phyloP scores from a whole-genome alignment of 352 stramenopile genomes.

The Phytophthora idaei region DNA sequence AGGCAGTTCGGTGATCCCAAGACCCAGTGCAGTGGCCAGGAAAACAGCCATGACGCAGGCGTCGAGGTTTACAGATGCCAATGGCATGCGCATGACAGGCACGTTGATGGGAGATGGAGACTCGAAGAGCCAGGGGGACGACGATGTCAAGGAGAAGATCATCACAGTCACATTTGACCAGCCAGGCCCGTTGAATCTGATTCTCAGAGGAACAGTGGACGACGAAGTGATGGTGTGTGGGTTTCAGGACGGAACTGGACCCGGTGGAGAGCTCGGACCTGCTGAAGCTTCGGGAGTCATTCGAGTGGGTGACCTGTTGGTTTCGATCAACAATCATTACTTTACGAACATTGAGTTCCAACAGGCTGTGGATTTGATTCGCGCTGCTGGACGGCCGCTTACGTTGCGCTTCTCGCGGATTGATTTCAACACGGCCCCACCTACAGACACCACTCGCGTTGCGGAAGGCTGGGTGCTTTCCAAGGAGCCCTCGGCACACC shows the following conservation, averaged over 20 bases:
- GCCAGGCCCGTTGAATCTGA: slow-evolving; percentile 67
- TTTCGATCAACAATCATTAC: slow-evolving; percentile 88
- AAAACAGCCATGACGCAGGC: slow-evolving; percentile 71
- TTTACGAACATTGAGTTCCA: slow-evolving; percentile 89
- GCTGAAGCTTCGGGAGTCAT: slow-evolving; percentile 80
- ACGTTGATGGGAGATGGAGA: slow-evolving; percentile 49
- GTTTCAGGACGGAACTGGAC: slow-evolving; percentile 54
- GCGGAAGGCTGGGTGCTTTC: slow-evolving; percentile 87
- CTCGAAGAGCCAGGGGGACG: slow-evolving; percentile 58
- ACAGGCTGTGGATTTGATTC: slow-evolving; percentile 78
- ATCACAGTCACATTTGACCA: slow-evolving; percentile 90
- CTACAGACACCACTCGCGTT: slow-evolving; percentile 47
- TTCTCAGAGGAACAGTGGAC: slow-evolving; percentile 84
- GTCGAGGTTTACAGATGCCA: slow-evolving; percentile 81
- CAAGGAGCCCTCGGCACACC: slow-evolving; percentile 77
- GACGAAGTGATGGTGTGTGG: slow-evolving; percentile 90
- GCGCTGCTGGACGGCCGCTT: slow-evolving; percentile 65
- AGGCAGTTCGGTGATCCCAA: slow-evolving; percentile 81
- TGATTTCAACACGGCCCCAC: slow-evolving; percentile 45
- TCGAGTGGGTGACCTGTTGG: slow-evolving; percentile 80
- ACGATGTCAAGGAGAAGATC: slow-evolving; percentile 88
- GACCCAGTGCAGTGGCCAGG: slow-evolving; percentile 65
- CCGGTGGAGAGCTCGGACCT: slow-evolving; percentile 43
- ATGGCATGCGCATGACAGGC: slow-evolving; percentile 80
- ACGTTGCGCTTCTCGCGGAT: slow-evolving; percentile 86